Conservation (phyloP, 2,329 filamentous ascomycete genomes). For the Leptodontidium sp. region DNA sequence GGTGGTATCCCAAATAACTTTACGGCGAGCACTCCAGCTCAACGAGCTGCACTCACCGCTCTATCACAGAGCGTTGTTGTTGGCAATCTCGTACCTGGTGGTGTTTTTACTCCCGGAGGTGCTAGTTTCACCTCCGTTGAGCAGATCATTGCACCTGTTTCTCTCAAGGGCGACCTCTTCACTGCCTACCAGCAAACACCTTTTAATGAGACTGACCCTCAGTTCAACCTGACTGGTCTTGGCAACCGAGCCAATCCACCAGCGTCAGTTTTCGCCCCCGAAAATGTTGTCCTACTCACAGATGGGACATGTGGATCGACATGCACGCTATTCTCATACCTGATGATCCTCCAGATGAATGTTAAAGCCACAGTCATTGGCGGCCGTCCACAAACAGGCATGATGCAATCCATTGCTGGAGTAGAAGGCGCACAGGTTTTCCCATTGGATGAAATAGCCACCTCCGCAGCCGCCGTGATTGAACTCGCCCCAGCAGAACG, state of each 20-base stretch:
- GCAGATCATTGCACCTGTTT: slow-evolving; percentile 9
- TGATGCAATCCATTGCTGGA: slow-evolving; percentile 29
- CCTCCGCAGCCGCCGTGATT: not conserved
- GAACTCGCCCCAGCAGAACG: slow-evolving; percentile 5
- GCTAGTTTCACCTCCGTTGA: not conserved
- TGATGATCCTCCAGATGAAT: slow-evolving; percentile 56
- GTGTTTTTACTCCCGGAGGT: not conserved
- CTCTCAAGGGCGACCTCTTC: slow-evolving; percentile 11
- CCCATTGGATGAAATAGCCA: slow-evolving; percentile 14
- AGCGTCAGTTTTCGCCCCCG: slow-evolving; percentile 19
- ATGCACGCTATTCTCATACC: slow-evolving; percentile 24
- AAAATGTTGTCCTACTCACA: slow-evolving; percentile 23
- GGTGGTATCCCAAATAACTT: not conserved
- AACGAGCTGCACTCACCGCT: not conserved
- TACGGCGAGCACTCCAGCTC: not conserved
- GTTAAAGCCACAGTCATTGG: slow-evolving; percentile 62
- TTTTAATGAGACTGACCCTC: not conserved
- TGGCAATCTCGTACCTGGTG: slow-evolving; percentile 2
- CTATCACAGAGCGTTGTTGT: not conserved
- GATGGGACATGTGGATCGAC: slow-evolving; percentile 28
- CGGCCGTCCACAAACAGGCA: slow-evolving; percentile 23
- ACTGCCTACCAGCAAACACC: slow-evolving; percentile 6
- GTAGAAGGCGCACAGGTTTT: slow-evolving; percentile 27
- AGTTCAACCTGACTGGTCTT: slow-evolving; percentile 12
- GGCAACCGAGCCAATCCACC: slow-evolving; percentile 12